These are phyloP conservation scores for Aspergillus terreus DNA, from an alignment of 2,329 filamentous ascomycete species.

Conservation along the genomic window DNA sequence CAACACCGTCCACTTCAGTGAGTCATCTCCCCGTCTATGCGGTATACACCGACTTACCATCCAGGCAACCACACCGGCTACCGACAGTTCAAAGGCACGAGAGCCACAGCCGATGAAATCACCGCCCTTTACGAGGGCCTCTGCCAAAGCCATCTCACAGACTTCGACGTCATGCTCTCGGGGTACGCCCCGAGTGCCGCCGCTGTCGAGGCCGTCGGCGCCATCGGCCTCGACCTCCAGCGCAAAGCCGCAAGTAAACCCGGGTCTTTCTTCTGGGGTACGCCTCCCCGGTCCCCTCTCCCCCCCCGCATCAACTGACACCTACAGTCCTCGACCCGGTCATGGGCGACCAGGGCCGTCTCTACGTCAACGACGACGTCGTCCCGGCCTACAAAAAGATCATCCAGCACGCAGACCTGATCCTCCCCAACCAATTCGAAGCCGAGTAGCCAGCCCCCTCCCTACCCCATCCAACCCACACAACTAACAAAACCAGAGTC, in stretches of 20 bases:
- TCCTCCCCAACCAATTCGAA: conserved; percentile 95
- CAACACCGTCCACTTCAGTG: conserved; percentile 98
- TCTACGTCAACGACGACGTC: conserved; percentile 89
- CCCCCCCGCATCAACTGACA: conserved; percentile 3
- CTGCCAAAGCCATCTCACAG: conserved; percentile 74
- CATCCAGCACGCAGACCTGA: conserved; percentile 78
- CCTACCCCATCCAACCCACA: not conserved
- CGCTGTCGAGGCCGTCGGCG: conserved; percentile 77
- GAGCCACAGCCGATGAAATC: conserved; percentile 77
- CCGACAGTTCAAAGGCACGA: conserved; percentile 79
- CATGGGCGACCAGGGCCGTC: conserved; percentile 90
- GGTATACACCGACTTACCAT: conserved; percentile 1
- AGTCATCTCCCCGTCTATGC: conserved; percentile 29
- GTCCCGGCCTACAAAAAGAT: conserved; percentile 85
- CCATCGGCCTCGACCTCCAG: conserved; percentile 77
- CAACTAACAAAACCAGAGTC: conserved; percentile 50
- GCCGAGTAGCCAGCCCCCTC: conserved; percentile 66
- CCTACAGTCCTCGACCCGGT: conserved; percentile 80
- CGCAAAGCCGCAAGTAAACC: conserved; percentile 59
- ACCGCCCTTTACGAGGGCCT: conserved; percentile 79
- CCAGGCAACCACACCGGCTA: conserved; percentile 95
- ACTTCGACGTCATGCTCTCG: conserved; percentile 91
- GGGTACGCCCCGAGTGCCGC: conserved; percentile 90
- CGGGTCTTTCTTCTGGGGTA: conserved; percentile 84
- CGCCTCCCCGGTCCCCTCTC: not conserved